Evolutionary conservation across 352 stramenopile species (phyloP).

Genomic region (Phytopythium kandeliae): DNA sequence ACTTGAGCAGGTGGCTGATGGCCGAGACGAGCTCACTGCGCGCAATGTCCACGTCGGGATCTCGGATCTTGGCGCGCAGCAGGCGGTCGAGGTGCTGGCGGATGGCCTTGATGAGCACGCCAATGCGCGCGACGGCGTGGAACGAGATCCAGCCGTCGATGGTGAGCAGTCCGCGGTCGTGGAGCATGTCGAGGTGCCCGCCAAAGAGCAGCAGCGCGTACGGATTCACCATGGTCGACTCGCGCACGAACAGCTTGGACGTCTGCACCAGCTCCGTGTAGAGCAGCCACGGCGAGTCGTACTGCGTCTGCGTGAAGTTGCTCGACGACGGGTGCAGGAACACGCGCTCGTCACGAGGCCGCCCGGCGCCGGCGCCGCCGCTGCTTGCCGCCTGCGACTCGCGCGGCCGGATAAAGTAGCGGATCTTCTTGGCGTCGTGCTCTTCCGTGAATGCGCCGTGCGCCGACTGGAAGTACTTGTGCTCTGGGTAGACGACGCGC

Average conservation of each 20-base stretch:
- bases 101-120: constrained; percentile 95
- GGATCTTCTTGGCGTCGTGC: constrained; percentile 90
- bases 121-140: constrained; percentile 89
- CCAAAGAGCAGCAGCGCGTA: constrained; percentile 98
- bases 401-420: constrained; percentile 85
- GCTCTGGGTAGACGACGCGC: constrained; percentile 85
- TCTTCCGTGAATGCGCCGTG: constrained; percentile 90
- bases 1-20: constrained; percentile 78
- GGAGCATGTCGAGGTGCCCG: constrained; percentile 88
- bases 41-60: constrained; percentile 89
- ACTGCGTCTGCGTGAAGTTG: constrained; percentile 88
- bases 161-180: constrained; percentile 85
- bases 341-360: constrained; percentile 81
- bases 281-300: constrained; percentile 94
- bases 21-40: constrained; percentile 78
- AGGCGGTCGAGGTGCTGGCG: constrained; percentile 91
- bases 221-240: constrained; percentile 94
- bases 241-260: constrained; percentile 95
- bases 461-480: constrained; percentile 93
- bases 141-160: constrained; percentile 94
- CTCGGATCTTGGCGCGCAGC: constrained; percentile 92
- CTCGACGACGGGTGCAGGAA: constrained; percentile 96
- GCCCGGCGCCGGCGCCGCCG: background rate
- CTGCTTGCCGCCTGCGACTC: constrained; percentile 5
- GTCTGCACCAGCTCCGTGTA: constrained; percentile 96